Conservation (phyloP, 2,329 filamentous ascomycete genomes). For the Tolypocladium pustulatum region DNA sequence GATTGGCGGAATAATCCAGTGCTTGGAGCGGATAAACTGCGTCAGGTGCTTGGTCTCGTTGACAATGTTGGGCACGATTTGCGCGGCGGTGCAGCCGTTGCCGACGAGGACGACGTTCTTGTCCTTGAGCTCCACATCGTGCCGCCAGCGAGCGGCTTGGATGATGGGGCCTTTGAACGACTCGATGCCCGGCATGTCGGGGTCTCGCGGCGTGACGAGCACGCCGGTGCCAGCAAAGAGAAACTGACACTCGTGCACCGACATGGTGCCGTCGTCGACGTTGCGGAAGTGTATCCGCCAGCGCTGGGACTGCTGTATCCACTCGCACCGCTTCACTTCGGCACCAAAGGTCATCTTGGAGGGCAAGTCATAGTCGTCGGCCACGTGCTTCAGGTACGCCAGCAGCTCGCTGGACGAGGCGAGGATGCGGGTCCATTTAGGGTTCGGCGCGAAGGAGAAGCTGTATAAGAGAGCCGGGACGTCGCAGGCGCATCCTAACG, state of each 20-base stretch:
- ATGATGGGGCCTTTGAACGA: conserved; percentile 42
- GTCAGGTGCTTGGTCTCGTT: conserved; percentile 21
- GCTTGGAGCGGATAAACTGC: conserved; percentile 30
- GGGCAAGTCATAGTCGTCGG: conserved; percentile 30
- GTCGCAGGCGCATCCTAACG: conserved; percentile 36
- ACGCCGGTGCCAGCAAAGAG: conserved; percentile 25
- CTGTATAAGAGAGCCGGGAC: conserved; percentile 52
- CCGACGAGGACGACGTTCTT: conserved; percentile 44
- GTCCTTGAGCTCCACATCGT: conserved; percentile 33
- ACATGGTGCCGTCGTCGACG: conserved; percentile 10
- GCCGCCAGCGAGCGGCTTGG: conserved; percentile 46
- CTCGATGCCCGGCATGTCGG: conserved; percentile 35
- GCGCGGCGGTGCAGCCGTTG: conserved; percentile 43
- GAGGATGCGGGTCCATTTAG: conserved; percentile 48
- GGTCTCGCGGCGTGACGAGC: conserved; percentile 20
- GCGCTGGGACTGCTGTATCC: conserved; percentile 21
- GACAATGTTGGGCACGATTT: conserved; percentile 37
- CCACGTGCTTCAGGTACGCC: conserved; percentile 43
- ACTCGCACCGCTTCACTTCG: conserved; percentile 26
- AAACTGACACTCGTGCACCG: conserved; percentile 27
- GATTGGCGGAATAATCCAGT: conserved; percentile 29
- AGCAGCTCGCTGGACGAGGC: conserved; percentile 45
- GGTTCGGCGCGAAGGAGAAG: conserved; percentile 49
- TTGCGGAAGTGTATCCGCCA: conserved; percentile 23
- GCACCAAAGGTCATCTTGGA: conserved; percentile 27